Percentiles rank a stretch among this genome's conserved stretches.
These are phyloP conservation scores for Eudorina sp. DNA, from an alignment of 139 green algal species.

Conservation along the genomic window DNA sequence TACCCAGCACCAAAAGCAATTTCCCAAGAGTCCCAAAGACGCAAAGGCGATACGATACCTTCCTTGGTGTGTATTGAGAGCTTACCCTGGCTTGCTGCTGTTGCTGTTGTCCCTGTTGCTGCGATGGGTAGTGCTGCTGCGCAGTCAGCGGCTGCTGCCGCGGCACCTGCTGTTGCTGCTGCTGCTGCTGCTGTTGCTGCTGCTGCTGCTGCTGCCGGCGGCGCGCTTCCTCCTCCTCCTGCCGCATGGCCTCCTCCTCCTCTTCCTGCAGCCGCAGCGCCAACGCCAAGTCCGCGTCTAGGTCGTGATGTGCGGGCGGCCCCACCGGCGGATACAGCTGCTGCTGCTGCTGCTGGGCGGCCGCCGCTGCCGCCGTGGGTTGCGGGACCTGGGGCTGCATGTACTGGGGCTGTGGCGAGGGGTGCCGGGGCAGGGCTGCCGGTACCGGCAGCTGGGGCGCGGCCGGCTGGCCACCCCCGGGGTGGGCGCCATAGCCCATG, in stretches of 20 bases:
- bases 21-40: too few species aligned
- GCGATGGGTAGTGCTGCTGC: too few species aligned
- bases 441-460: too few species aligned
- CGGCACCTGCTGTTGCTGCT: not conserved
- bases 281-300: slow-evolving; percentile 85
- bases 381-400: not conserved
- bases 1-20: too few species aligned
- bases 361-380: not conserved
- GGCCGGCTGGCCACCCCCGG: too few species aligned
- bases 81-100: not conserved
- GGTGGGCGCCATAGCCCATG: too few species aligned
- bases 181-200: not conserved
- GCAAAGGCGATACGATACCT: too few species aligned
- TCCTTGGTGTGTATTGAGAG: too few species aligned
- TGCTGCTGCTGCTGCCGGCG: not conserved
- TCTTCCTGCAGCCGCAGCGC: slow-evolving; percentile 90
- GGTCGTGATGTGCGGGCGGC: slow-evolving; percentile 4
- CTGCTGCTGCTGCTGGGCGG: slow-evolving; percentile 12
- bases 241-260: slow-evolving; percentile 59
- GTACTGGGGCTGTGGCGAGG: not conserved
- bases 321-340: not conserved
- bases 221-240: slow-evolving; percentile 31
- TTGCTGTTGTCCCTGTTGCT: not conserved
- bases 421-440: too few species aligned
- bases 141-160: not conserved